Evolutionary conservation across 345 rosid species (phyloP), one percentile per base, ranked within the genome.

Genomic region (Anacardium occidentale): DNA sequence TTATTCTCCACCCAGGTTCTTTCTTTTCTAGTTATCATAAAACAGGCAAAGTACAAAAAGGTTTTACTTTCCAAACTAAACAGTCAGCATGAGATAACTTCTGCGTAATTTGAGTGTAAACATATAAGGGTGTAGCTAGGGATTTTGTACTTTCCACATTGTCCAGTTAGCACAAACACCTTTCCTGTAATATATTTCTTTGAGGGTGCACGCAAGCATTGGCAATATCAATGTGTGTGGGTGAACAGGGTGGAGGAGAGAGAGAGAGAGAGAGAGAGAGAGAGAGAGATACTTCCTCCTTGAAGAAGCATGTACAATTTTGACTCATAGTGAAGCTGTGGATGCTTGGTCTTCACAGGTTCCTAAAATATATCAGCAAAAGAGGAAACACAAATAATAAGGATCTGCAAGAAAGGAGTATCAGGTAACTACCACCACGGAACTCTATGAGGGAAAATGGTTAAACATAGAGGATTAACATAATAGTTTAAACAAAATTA

Each of bases 291-390:
- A 91, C 97, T 89, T 75, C 94, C 94, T 80, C 97, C 97, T 82
- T 88, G 94, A 70, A 91, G 88, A 80, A 89, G 92, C 94, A 89
- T 85, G 77, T 91, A 91, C 76, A 91, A 80, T 79, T 89, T 91
- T 0, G 97, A 91, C 78, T 91, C 97, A 69, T 91, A 91, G 44
- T 89, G 94, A 76, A 91, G 97, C 77, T 91, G 97, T 5, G 97
- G 97, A 79, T 91, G 94, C 86, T 84, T 91, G 62, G 97, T 88
- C 85, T 88, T 91, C 55, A 85, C 92, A 82, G 89, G 70, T 82
- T 91, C 97, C 97, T 91, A 74, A 83, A 77, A 71, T 74, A 74
- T 12, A 65, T 45, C 70, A 62, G 14, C 18, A 62, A 10, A 47
- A 25, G 64, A 22, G 62, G n/a, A 34, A 54, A 42, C 34, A 34